Evolutionary conservation across 108 stramenopile species (phyloP).

Genomic region (Fragilaria radians): DNA sequence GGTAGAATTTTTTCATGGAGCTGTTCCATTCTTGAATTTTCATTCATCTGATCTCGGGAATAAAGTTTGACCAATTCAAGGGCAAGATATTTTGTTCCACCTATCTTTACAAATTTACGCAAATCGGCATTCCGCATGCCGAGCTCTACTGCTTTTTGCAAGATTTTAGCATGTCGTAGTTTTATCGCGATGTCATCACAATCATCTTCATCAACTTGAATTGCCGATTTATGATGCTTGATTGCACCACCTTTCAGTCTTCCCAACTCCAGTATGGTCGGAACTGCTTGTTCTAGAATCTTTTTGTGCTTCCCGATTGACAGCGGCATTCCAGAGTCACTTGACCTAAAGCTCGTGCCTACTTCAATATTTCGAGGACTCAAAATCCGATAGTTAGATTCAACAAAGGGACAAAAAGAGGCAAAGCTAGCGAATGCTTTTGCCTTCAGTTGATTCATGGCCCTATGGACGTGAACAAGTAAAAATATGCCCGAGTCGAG

Average conservation of each 20-base stretch:
- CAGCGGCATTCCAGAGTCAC: neutral
- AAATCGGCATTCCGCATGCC: constrained; percentile 40
- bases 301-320: constrained; percentile 1
- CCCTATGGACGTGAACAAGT: neutral
- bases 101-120: constrained; percentile 31
- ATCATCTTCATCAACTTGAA: constrained; percentile 21
- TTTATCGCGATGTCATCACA: constrained; percentile 60
- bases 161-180: constrained; percentile 41
- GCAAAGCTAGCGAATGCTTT: constrained; percentile 37
- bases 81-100: constrained; percentile 48
- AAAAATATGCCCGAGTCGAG: constrained; percentile 49
- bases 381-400: neutral
- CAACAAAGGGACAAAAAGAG: constrained; percentile 32
- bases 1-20: constrained; percentile 27
- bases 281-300: constrained; percentile 14
- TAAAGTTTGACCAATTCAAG: constrained; percentile 47
- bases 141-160: constrained; percentile 46
- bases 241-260: constrained; percentile 29
- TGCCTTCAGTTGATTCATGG: constrained; percentile 1
- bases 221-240: constrained; percentile 9
- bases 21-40: constrained; percentile 9
- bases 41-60: constrained; percentile 11
- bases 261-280: constrained; percentile 38
- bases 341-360: neutral
- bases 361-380: neutral